These are phyloP conservation scores for Suillus brevipes DNA, from an alignment of 768 basidiomycete species.

Conservation along the genomic window DNA sequence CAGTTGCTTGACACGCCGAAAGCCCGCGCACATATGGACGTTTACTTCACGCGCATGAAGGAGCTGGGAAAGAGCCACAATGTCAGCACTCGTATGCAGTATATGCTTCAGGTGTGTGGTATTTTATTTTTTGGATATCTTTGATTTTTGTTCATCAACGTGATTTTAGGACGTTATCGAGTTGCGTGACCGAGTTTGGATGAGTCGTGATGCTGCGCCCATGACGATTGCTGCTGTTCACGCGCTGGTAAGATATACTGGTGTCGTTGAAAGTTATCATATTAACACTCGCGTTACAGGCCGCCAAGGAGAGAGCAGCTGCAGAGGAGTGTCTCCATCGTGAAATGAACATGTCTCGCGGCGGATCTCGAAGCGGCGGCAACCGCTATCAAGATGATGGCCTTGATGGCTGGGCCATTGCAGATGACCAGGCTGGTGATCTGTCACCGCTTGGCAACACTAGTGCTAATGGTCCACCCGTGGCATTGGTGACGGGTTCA, in stretches of 20 bases:
- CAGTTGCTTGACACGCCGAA: conserved; percentile 76
- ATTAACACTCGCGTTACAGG: conserved; percentile 41
- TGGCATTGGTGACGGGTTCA: conserved; percentile 85
- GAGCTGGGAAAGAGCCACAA: conserved; percentile 73
- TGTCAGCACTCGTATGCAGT: conserved; percentile 86
- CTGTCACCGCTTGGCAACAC: conserved; percentile 89
- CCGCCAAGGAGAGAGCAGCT: conserved; percentile 78
- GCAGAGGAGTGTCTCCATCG: conserved; percentile 59
- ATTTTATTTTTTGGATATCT: neutral
- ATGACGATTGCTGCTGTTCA: conserved; percentile 89
- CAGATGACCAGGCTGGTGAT: conserved; percentile 58
- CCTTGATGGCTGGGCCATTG: conserved; percentile 86
- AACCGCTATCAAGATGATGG: conserved; percentile 64
- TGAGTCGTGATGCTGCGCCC: conserved; percentile 75
- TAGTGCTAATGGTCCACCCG: conserved; percentile 55
- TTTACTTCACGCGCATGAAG: conserved; percentile 91
- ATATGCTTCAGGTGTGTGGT: conserved; percentile 85
- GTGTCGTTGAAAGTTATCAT: conserved; percentile 1
- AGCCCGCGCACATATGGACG: conserved; percentile 83
- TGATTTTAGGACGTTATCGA: conserved; percentile 81
- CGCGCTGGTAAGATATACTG: conserved; percentile 58
- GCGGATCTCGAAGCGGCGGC: conserved; percentile 48
- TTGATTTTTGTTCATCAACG: conserved; percentile 3
- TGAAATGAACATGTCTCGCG: conserved; percentile 80
- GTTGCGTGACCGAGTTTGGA: conserved; percentile 82